Base-by-base conservation (phyloP, 306 rosid genomes). In the Trifolium dubium region DNA sequence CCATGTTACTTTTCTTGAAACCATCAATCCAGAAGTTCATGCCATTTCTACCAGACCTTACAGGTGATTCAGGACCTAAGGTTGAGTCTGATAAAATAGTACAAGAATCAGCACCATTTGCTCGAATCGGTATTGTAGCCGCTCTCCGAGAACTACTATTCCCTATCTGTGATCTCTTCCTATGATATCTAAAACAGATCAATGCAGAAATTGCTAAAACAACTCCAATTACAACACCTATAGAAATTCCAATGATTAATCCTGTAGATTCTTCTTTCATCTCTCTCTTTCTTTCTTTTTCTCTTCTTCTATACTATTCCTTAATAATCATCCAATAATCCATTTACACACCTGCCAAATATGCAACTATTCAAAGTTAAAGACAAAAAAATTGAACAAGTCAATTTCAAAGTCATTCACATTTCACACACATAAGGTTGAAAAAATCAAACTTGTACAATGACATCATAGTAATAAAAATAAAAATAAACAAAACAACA, bases 81-180 rank as follows among this genome's bases (percentile, higher is more conserved):
- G 99, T 95, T 18, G 99, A 95, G 82, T 95, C 98, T 4, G 99
- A 95, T 51, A 90, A 65, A 17, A 90, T 82, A 17, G 82, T 86
- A 71, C 93, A 85, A 55, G 97, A 86, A 73, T 92, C 97, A n/a
- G 84, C 92, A 14, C 98, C 99, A 74, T 92, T 92, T 60, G 90
- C 78, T 1, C 99, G 97, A 37, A 95, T 95, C 6, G 99, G 97
- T 74, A 92, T 72, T 4, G 95, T 81, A 8, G 96, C 91, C 2
- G 99, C 92, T 70, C 97, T 85, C 84, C 96, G 72, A 19, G 98
- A 92, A 85, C 99, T 95, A 84, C 97, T 95, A 84, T 85, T 95
- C 30, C 98, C 99, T n/a, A 95, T 92, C 86, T 95, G 98, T 0
- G 96, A 87, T 2, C 88, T 85, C 83, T 83, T 92, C 75, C 97